Evolutionary conservation across 352 stramenopile genomes (phyloP), one percentile per base, ranked within the genome.

Genomic region (Plasmopara muralis): DNA sequence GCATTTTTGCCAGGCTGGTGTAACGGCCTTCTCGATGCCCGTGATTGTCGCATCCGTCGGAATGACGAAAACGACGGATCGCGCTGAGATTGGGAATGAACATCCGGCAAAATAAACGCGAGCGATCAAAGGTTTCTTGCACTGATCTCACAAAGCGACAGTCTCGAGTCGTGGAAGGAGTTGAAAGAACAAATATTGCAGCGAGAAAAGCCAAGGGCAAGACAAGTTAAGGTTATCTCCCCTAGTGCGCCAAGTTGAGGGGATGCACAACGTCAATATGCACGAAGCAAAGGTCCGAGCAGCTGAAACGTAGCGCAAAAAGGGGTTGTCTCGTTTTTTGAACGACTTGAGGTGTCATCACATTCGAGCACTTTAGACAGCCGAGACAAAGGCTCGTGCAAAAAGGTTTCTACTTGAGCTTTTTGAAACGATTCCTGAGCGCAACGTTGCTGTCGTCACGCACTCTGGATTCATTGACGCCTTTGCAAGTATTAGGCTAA

Each of bases 381-480:
- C n/a, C n/a, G 77, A 89, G 53, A 70, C 87, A 35, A 53, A 74
- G 28, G 40, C 60, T 28, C 73, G 80, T 4, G 80, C 75, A 5
- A 55, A 53, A 6, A 30, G 12, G 1, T 88, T 90, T 50, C 48
- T 88, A 16, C 30, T 59, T 2, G 60, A 85, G 37, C 64, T 89
- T 12, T 84, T 85, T 31, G 46, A 47, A n/a, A 62, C 72, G 3
- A 66, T 84, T 15, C 66, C 62, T 4, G 73, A 90, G 58, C 61
- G 49, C 10, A 66, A 81, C 40, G 74, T 87, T 13, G 72, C 66
- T 0, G 68, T 90, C 1, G 72, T 84, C 45, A 72, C 72, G 5
- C 80, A 90, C 58, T 84, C 75, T 9, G 77, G 69, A n/a, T 90
- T 88, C 53, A 87, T 90, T 50, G 64, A 70, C 30, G 63, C 69